phyloP scores from a whole-genome alignment of 345 rosid genomes.

The Dimocarpus longan region DNA sequence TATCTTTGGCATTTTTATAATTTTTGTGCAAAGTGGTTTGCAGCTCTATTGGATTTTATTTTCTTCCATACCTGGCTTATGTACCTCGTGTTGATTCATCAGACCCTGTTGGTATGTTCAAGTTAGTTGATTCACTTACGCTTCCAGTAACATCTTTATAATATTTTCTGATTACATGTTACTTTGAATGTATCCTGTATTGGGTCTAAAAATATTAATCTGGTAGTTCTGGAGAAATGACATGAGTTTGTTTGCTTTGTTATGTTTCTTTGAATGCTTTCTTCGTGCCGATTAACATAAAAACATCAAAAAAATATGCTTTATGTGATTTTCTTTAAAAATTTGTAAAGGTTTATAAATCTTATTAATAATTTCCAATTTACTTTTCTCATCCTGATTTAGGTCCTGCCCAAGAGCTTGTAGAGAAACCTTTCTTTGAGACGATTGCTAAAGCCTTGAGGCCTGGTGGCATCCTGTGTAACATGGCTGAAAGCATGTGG shows the following conservation, averaged over 20 bases:
- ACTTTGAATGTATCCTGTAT: constrained; percentile 41
- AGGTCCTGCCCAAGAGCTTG: constrained; percentile 97
- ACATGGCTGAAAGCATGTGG: constrained; percentile 99
- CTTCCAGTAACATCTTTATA: too few relatives aligned
- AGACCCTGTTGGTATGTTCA: too few relatives aligned
- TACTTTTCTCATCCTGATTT: constrained; percentile 21
- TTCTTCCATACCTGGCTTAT: too few relatives aligned
- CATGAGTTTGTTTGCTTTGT: not conserved
- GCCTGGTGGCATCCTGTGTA: constrained; percentile 95
- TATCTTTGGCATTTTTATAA: too few relatives aligned
- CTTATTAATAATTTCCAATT: not conserved
- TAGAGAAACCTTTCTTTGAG: constrained; percentile 93
- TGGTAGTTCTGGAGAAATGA: not conserved
- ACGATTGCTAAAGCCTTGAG: constrained; percentile 71
- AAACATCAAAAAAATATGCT: not conserved
- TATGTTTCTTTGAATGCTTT: not conserved
- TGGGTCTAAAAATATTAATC: not conserved
- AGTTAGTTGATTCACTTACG: too few relatives aligned
- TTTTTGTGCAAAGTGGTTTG: too few relatives aligned
- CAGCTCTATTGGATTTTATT: too few relatives aligned
- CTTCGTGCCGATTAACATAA: not conserved
- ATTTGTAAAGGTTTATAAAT: not conserved
- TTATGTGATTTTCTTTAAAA: not conserved
- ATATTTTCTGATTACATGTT: too few relatives aligned
- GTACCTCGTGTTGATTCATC: too few relatives aligned